Conservation (phyloP, 306 rosid genomes). For the Prunus dulcis region DNA sequence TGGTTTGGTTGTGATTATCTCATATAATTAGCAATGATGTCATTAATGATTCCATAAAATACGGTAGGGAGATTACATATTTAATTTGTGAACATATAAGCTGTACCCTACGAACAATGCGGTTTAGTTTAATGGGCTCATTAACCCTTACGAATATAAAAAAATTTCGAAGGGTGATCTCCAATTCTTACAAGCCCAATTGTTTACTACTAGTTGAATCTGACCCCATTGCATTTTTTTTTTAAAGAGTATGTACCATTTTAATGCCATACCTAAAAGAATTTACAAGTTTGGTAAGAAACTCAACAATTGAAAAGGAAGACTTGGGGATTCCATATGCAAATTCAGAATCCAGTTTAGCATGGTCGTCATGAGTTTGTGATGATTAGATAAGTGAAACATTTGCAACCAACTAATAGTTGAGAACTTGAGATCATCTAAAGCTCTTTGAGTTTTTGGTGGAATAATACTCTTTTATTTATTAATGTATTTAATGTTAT, state of each 20-base stretch:
- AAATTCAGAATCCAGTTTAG: not conserved
- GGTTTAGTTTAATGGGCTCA: slow-evolving; percentile 9
- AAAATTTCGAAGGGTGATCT: not conserved
- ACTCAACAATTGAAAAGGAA: not conserved
- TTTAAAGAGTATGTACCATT: not conserved
- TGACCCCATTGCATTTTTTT: no score
- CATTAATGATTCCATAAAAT: not conserved
- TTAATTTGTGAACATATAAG: not conserved
- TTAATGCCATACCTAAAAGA: not conserved
- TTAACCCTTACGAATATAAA: not conserved
- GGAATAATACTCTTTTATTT: not conserved
- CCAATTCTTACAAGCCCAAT: not conserved
- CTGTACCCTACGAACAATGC: not conserved
- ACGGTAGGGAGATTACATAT: not conserved
- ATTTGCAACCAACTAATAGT: not conserved
- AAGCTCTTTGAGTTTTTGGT: not conserved
- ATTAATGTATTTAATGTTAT: no score
- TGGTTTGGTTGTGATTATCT: slow-evolving; percentile 1
- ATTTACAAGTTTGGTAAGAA: not conserved
- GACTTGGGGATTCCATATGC: not conserved
- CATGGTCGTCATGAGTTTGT: not conserved
- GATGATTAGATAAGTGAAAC: not conserved
- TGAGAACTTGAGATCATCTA: not conserved
- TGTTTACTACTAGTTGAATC: slow-evolving; percentile 1
- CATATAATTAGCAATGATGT: slow-evolving; percentile 7